Evolutionary conservation across 2,329 filamentous ascomycete species (phyloP), one percentile per base, ranked within the genome.

Genomic region (Cryphonectria japonica): DNA sequence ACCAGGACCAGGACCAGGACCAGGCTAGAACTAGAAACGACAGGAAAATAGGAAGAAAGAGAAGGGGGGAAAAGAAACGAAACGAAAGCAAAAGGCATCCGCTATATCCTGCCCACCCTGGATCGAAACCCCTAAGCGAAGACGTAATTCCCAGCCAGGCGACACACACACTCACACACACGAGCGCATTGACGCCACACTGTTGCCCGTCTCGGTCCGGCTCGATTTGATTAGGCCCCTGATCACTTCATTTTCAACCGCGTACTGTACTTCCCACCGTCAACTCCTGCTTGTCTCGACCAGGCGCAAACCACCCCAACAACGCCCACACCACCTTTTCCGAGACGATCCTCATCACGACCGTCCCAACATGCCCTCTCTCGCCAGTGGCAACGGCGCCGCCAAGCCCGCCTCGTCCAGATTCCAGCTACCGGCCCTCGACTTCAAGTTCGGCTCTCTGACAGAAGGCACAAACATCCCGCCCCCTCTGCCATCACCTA

Each of bases 401-500:
- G 63, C 63, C 41, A 64, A 41, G 37, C 16, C 43, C 43, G 29
- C 46, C 59, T 52, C 59, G 11, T 46, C 67, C 69, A 73, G 67
- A 67, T 89, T 90, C 74, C 85, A 89, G 80, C 84, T 90, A 71
- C 88, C 88, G 11, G 84, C 83, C 63, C 83, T 90, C 72, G 82
- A 89, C 73, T 84, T 90, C 80, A 85, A 88, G 74, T 88, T 89
- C 75, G 83, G 84, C 71, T 87, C 85, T 63, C 81, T 90, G 77
- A 89, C 88, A 60, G 87, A 89, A 57, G 88, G 88, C 68, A 90
- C 88, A 77, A 77, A 87, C 76, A 90, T 90, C 74, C 88, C 88
- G 60, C 86, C 88, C 41, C 88, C 88, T 34, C 82, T 82, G 63
- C 86, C 87, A 26, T 89, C 87, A 64, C 87, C 87, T 63, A 79